Conservation (phyloP, 2,329 filamentous ascomycete genomes). For the Cytospora schulzeri region DNA sequence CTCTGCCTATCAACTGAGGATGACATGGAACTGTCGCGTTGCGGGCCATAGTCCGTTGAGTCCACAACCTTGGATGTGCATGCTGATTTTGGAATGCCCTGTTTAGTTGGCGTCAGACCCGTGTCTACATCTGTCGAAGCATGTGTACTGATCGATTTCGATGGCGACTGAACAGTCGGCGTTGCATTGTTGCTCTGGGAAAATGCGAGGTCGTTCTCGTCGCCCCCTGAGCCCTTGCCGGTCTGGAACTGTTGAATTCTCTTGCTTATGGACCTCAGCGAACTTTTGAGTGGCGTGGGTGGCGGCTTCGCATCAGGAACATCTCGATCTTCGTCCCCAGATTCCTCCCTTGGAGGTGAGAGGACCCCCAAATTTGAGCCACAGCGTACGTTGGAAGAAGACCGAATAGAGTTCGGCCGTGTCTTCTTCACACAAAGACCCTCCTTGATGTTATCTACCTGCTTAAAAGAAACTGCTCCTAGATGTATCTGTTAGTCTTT, state of each 20-base stretch:
- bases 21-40: background rate
- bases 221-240: background rate
- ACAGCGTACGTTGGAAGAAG: conserved; percentile 1
- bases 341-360: conserved; percentile 21
- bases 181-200: background rate
- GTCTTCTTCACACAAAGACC: conserved; percentile 27
- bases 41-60: background rate
- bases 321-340: background rate
- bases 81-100: background rate
- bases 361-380: conserved; percentile 1
- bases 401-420: conserved; percentile 14
- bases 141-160: background rate
- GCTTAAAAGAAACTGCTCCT: conserved; percentile 27
- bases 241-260: background rate
- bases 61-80: background rate
- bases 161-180: background rate
- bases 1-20: background rate
- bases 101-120: background rate
- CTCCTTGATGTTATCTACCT: conserved; percentile 25
- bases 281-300: conserved; percentile 23
- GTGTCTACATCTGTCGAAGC: background rate
- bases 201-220: conserved; percentile 4
- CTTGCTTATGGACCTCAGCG: conserved; percentile 15
- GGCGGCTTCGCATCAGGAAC: background rate
- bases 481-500: background rate